A percentile compares a stretch with the other conserved stretches of the same genome.
phyloP scores from a whole-genome alignment of 257 asterid genomes.

The Solanum lignicaule region DNA sequence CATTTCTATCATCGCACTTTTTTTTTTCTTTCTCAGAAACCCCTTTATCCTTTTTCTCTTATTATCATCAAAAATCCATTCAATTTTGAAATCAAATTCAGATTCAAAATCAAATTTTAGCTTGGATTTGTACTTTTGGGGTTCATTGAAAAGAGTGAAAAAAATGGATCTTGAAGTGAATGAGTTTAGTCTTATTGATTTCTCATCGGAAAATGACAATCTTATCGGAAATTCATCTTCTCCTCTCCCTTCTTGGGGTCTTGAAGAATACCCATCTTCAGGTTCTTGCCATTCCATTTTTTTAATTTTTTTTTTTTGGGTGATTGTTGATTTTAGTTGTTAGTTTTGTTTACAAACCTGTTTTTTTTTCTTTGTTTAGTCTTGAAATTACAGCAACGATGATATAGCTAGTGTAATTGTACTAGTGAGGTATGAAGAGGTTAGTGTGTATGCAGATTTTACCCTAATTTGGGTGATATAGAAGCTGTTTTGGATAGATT shows the following conservation, averaged over 20 bases:
- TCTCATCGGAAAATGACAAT: slow-evolving; percentile 14
- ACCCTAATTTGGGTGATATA: not conserved
- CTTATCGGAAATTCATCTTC: slow-evolving; percentile 10
- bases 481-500: not conserved
- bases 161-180: slow-evolving; percentile 30
- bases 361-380: not conserved
- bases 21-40: not conserved
- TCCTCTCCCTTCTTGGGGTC: not conserved
- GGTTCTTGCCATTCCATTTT: slow-evolving; percentile 11
- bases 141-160: slow-evolving; percentile 15
- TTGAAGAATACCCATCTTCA: slow-evolving; percentile 21
- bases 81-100: not conserved
- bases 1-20: not conserved
- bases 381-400: not conserved
- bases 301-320: not conserved
- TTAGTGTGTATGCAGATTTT: not conserved
- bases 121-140: not conserved
- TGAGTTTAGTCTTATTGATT: slow-evolving; percentile 28
- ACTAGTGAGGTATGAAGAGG: not conserved
- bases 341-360: not conserved
- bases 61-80: not conserved
- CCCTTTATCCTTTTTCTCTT: not conserved
- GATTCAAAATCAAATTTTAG: not conserved
- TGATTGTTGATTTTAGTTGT: not conserved
- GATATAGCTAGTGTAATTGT: not conserved